Evolutionary conservation across 768 basidiomycete species (phyloP).

Genomic region (Psilocybe tampanensis): DNA sequence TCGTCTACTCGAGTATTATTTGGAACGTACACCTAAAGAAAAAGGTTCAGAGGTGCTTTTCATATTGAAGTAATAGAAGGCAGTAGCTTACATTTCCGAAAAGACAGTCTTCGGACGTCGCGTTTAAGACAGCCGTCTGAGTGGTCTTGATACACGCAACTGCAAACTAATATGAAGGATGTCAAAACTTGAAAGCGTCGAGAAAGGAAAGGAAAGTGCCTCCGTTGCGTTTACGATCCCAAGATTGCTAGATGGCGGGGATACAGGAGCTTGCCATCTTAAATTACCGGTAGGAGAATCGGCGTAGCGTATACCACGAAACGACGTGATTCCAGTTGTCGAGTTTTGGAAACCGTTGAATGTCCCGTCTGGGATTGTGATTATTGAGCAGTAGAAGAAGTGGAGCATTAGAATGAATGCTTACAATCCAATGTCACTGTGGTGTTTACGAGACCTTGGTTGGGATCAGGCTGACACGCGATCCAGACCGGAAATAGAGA

Average conservation of each 20-base stretch:
- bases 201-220: neutral
- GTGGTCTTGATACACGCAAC: slow-evolving; percentile 35
- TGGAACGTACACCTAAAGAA: slow-evolving; percentile 36
- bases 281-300: slow-evolving; percentile 2
- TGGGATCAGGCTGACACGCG: too few species aligned
- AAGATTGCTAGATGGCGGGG: slow-evolving; percentile 3
- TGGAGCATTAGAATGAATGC: neutral
- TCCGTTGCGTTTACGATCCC: slow-evolving; percentile 6
- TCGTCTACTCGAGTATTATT: slow-evolving; percentile 20
- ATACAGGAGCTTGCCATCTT: slow-evolving; percentile 8
- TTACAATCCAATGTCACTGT: slow-evolving; percentile 8
- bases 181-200: neutral
- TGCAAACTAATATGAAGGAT: slow-evolving; percentile 30
- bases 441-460: neutral
- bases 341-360: slow-evolving; percentile 1
- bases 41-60: neutral
- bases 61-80: neutral
- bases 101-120: slow-evolving; percentile 43
- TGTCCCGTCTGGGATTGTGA: neutral
- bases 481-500: neutral
- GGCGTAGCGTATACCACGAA: slow-evolving; percentile 6
- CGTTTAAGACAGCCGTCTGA: slow-evolving; percentile 27
- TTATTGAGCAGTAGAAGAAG: neutral
- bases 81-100: slow-evolving; percentile 39
- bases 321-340: slow-evolving; percentile 5